Conservation (phyloP, 768 basidiomycete genomes). For the Boletus vermiculosoides region DNA sequence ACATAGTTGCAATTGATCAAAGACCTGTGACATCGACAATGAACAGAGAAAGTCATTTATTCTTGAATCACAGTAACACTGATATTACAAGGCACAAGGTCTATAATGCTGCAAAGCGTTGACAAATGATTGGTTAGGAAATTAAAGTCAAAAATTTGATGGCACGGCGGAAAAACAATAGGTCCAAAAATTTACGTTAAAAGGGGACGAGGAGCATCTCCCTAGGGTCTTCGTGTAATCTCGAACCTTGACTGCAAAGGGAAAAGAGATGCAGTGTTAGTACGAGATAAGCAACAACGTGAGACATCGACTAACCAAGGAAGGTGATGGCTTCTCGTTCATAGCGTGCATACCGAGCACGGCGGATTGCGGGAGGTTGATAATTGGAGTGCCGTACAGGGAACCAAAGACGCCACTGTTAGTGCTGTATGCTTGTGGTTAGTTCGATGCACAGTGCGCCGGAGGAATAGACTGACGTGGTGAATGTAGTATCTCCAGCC, state of each 20-base stretch:
- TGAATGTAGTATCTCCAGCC: slow-evolving; percentile 96
- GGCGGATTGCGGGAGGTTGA: slow-evolving; percentile 93
- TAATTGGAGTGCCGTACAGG: slow-evolving; percentile 97
- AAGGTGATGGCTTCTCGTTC: slow-evolving; percentile 96
- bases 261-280: slow-evolving; percentile 4
- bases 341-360: slow-evolving; percentile 97
- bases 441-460: background rate
- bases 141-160: slow-evolving; percentile 9
- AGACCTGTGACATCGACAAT: background rate
- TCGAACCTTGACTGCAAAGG: slow-evolving; percentile 72
- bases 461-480: slow-evolving; percentile 47
- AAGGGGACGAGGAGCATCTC: slow-evolving; percentile 71
- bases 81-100: slow-evolving; percentile 1
- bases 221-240: slow-evolving; percentile 92
- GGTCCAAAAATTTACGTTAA: slow-evolving; percentile 7
- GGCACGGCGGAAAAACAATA: background rate
- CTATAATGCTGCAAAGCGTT: slow-evolving; percentile 6
- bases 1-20: background rate
- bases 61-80: background rate
- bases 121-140: slow-evolving; percentile 12
- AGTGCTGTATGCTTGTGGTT: slow-evolving; percentile 53
- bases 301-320: slow-evolving; percentile 65
- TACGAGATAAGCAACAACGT: background rate
- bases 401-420: slow-evolving; percentile 99
- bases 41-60: background rate